phyloP scores from a whole-genome alignment of 768 basidiomycete genomes.

The Lactarius tabidus region DNA sequence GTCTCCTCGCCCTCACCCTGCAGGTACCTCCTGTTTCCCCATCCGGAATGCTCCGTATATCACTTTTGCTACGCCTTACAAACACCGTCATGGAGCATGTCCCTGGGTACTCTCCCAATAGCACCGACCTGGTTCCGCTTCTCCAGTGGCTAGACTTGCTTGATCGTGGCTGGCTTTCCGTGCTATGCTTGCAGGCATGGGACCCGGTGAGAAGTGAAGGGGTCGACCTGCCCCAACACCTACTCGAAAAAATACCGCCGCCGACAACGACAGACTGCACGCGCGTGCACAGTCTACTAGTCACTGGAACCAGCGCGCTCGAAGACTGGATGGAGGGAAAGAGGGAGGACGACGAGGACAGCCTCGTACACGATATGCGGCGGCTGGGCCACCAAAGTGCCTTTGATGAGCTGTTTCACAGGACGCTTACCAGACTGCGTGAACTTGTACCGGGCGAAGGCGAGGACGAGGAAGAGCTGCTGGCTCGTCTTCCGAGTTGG shows the following conservation, averaged over 20 bases:
- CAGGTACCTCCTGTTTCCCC: constrained; percentile 74
- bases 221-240: constrained; percentile 41
- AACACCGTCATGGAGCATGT: constrained; percentile 60
- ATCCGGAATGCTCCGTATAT: constrained; percentile 60
- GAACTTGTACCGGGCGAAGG: constrained; percentile 17
- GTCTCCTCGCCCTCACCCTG: constrained; percentile 56
- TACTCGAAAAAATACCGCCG: constrained; percentile 38
- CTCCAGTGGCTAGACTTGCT: constrained; percentile 69
- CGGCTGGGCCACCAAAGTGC: constrained; percentile 53
- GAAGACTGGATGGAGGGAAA: constrained; percentile 62
- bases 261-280: constrained; percentile 69
- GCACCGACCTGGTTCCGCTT: constrained; percentile 45
- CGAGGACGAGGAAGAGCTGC: constrained; percentile 12
- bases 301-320: constrained; percentile 52
- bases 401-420: constrained; percentile 60
- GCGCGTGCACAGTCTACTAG: constrained; percentile 61
- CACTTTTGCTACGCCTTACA: constrained; percentile 68
- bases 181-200: constrained; percentile 64
- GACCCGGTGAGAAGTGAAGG: constrained; percentile 45
- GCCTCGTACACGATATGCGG: constrained; percentile 40
- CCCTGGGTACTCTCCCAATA: constrained; percentile 52
- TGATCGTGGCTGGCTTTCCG: constrained; percentile 69
- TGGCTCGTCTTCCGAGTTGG: constrained; percentile 10
- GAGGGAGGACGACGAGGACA: constrained; percentile 28
- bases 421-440: constrained; percentile 59